Evolutionary conservation across 2,329 filamentous ascomycete genomes (phyloP).

Genomic region (Aureobasidium uvarum): DNA sequence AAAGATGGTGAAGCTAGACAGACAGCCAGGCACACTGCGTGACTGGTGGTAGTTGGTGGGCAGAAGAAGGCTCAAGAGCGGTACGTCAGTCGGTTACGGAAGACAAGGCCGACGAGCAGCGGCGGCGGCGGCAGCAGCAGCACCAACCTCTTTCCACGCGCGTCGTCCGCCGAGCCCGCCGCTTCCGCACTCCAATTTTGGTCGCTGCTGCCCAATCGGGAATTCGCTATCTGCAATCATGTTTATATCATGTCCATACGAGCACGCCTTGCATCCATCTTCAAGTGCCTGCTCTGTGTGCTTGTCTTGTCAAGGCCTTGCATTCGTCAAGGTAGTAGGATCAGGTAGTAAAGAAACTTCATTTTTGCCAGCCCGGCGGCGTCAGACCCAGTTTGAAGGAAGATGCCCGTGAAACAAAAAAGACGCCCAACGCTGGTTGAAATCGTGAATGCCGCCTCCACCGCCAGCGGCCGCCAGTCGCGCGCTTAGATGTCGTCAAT

Average conservation of each 20-base stretch:
- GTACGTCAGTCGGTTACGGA: conserved; percentile 5
- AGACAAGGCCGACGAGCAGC: not conserved
- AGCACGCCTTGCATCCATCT: not conserved
- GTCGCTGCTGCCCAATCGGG: conserved; percentile 13
- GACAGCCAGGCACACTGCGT: not conserved
- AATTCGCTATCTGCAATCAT: not conserved
- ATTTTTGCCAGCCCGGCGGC: conserved; percentile 25
- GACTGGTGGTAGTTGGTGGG: not conserved
- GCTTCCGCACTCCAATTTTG: conserved; percentile 26
- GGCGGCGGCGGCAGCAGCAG: not conserved
- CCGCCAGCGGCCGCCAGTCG: not conserved
- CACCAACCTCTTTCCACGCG: conserved; percentile 5
- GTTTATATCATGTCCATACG: not conserved
- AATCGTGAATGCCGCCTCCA: conserved; percentile 25
- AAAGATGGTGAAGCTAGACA: not conserved
- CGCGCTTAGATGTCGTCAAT: conserved; percentile 80
- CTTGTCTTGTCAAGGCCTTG: not conserved
- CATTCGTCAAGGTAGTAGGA: conserved; percentile 13
- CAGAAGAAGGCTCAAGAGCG: not conserved
- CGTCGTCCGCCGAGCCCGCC: conserved; percentile 12
- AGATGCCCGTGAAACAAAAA: conserved; percentile 26
- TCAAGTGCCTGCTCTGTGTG: not conserved
- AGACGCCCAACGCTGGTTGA: conserved; percentile 25
- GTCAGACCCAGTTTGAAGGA: conserved; percentile 22
- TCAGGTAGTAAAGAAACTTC: conserved; percentile 15